Evolutionary conservation across 1,139 yeast genomes (phyloP).

Genomic region (Debaryomyces psychrophilus): DNA sequence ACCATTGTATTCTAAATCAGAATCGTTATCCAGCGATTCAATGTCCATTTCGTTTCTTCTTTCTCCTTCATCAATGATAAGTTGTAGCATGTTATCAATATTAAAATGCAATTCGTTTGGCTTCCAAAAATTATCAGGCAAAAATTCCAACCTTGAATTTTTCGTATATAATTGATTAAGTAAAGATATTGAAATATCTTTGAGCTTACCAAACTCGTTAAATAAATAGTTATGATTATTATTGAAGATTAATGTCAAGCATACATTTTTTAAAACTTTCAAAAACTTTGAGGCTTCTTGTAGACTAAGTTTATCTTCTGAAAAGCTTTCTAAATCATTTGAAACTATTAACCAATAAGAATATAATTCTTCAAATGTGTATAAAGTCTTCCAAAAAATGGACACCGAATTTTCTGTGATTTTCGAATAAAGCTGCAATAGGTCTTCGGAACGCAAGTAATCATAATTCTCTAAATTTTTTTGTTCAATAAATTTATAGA

Average conservation of each 20-base stretch:
- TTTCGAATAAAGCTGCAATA: constrained; percentile 16
- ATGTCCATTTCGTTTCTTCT: constrained; percentile 20
- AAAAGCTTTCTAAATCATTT: constrained; percentile 67
- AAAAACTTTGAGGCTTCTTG: constrained; percentile 52
- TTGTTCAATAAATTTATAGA: constrained; percentile 21
- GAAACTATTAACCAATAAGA: constrained; percentile 61
- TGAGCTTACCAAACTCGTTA: constrained; percentile 29
- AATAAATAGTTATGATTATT: constrained; percentile 18
- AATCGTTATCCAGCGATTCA: constrained; percentile 20
- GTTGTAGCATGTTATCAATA: constrained; percentile 32
- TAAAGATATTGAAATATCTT: constrained; percentile 50
- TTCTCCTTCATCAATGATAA: constrained; percentile 46
- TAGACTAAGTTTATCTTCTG: constrained; percentile 45
- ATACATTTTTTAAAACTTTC: constrained; percentile 54
- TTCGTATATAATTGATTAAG: constrained; percentile 70
- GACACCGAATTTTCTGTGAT: constrained; percentile 11
- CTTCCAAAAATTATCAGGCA: constrained; percentile 62
- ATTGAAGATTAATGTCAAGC: constrained; percentile 58
- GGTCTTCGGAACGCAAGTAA: constrained; percentile 22
- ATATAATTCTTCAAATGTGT: constrained; percentile 43
- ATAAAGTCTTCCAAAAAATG: constrained; percentile 38
- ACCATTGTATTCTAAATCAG: constrained; percentile 9
- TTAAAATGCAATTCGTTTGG: constrained; percentile 32
- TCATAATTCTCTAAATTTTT: constrained; percentile 20
- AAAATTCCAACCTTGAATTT: constrained; percentile 65